Evolutionary conservation across 306 rosid genomes (phyloP), one percentile per base, ranked within the genome.

Genomic region (Luffa acutangula): DNA sequence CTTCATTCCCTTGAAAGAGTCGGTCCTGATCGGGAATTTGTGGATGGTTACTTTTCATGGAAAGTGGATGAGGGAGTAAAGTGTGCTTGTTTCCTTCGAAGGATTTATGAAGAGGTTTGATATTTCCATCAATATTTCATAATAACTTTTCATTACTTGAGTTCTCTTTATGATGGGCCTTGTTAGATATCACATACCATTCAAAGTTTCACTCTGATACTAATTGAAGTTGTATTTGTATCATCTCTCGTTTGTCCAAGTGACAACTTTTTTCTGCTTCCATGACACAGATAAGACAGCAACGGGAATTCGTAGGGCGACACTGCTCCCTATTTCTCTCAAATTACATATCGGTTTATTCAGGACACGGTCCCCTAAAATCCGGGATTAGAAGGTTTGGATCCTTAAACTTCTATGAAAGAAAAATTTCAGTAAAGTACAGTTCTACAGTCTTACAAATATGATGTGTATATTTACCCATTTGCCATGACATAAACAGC

Each of bases 61-160:
- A 86, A 93, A 73, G 85, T 89, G 67, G 90, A 90, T 71, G 97
- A 91, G 88, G 98, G 88, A 59, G 91, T 94, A 77, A 88, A 83
- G 86, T 94, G 97, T 86, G 97, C 97, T 70, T 82, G 86, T 86
- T 87, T 81, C 84, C 90, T 94, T 21, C 84, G 91, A 83, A 88
- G 98, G 76, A 84, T 94, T 80, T 91, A 87, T 42, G 96, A 93
- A 85, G 98, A 93, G 97, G 98, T 93, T 72, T 25, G 54, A 21
- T 78, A 58, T 70, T 80, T 67, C 81, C 72, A 25, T 79, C 41
- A 70, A 6, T 54, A 42, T 71, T 60, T 58, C 62, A 84, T 86
- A 65, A 56, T 46, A 48, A 13, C 54, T 45, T 17, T 41, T 10
- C 18, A 18, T 67, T 42, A 67, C 48, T 17, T 39, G 31, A 39